Percentiles rank a stretch among this genome's conserved stretches.
These are phyloP conservation scores for Botryotinia calthae DNA, from an alignment of 2,329 filamentous ascomycete species.

Conservation along the genomic window DNA sequence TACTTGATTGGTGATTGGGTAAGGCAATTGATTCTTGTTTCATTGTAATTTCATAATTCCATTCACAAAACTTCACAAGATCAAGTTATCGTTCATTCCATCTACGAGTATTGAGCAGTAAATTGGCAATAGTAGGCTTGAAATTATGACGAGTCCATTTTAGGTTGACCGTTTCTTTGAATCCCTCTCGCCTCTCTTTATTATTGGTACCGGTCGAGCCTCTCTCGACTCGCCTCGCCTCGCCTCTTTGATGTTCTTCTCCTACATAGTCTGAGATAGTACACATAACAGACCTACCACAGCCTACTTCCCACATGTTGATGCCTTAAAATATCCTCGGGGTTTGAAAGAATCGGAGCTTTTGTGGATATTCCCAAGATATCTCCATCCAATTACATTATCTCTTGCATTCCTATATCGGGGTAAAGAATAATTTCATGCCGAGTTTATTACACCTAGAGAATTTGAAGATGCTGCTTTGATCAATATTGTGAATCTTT, in stretches of 20 bases:
- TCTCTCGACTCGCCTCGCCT: not conserved
- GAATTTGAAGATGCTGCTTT: not conserved
- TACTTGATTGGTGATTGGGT: not conserved
- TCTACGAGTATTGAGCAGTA: not conserved
- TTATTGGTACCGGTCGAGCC: not conserved
- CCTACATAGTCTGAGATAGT: not conserved
- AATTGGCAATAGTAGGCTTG: not conserved
- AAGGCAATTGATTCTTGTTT: not conserved
- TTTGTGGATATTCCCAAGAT: not conserved
- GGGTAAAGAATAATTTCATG: not conserved
- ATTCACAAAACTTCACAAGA: not conserved
- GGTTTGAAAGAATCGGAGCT: not conserved
- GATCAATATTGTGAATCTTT: not conserved
- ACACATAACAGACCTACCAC: not conserved
- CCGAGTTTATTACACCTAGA: conserved; percentile 4
- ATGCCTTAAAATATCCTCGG: not conserved
- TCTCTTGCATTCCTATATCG: conserved; percentile 1
- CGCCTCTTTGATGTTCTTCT: not conserved
- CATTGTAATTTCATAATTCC: not conserved
- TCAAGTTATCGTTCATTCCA: not conserved
- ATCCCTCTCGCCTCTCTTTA: not conserved
- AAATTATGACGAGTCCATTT: not conserved
- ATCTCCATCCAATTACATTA: not conserved
- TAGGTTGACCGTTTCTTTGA: not conserved
- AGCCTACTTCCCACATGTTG: too few species aligned